Conservation (phyloP, 2,329 filamentous ascomycete species). For the Verticillium albo-atrum region DNA sequence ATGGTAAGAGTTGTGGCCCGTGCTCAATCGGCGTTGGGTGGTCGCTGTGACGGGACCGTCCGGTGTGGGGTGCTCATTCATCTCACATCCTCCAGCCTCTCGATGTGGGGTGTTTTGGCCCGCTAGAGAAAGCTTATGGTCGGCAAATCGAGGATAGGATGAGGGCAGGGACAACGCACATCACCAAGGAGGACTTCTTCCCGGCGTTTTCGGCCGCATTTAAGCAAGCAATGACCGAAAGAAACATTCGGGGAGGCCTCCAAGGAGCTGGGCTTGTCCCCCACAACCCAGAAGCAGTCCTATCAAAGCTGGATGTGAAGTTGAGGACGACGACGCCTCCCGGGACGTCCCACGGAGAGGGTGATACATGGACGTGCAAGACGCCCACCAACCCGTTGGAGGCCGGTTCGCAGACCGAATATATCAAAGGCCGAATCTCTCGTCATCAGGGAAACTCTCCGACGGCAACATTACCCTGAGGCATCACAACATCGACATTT, state of each 20-base stretch:
- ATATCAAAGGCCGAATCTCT: constrained; percentile 2
- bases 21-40: no score
- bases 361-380: no score
- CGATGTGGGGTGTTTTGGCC: constrained; percentile 29
- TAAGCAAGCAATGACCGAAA: constrained; percentile 1
- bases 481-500: not conserved
- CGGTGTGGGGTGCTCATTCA: no score
- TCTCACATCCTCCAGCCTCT: constrained; percentile 33
- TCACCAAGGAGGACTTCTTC: no score
- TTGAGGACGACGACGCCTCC: not conserved
- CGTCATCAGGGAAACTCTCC: not conserved
- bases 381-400: not conserved
- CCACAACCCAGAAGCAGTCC: not conserved
- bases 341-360: not conserved
- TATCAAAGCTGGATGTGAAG: constrained; percentile 1
- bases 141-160: constrained; percentile 21
- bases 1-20: no score
- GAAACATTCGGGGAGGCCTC: constrained; percentile 4
- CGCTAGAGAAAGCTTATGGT: constrained; percentile 26
- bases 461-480: constrained; percentile 4
- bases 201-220: not conserved
- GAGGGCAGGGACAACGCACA: no score
- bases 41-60: no score
- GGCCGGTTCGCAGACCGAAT: constrained; percentile 33
- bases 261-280: constrained; percentile 4